Evolutionary conservation across 495 filamentous ascomycete genomes (phyloP).

Genomic region (Friedmanniomyces endolithicus): DNA sequence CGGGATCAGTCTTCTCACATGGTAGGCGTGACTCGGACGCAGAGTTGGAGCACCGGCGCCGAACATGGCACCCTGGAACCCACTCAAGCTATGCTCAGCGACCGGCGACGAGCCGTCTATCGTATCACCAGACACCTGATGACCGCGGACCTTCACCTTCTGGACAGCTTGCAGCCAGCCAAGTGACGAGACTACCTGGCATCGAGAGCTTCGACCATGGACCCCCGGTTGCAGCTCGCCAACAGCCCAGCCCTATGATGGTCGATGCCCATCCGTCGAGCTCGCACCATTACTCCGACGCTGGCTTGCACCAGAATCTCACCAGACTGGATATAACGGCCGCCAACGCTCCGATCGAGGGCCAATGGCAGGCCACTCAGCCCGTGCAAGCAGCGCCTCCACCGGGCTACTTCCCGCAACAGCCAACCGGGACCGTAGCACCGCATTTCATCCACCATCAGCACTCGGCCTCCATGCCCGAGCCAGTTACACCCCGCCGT

Average conservation of each 20-base stretch:
- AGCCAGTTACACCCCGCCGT: slow-evolving; percentile 42
- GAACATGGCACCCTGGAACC: slow-evolving; percentile 83
- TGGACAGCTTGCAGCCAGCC: slow-evolving; percentile 38
- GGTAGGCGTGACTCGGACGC: slow-evolving; percentile 54
- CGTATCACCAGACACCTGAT: slow-evolving; percentile 48
- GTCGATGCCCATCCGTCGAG: slow-evolving; percentile 26
- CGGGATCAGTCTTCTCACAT: slow-evolving; percentile 49
- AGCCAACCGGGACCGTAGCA: slow-evolving; percentile 18
- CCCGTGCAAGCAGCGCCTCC: slow-evolving; percentile 27
- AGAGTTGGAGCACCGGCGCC: slow-evolving; percentile 65
- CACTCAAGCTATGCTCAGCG: slow-evolving; percentile 41
- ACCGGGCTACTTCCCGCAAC: slow-evolving; percentile 20
- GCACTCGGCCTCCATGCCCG: slow-evolving; percentile 17
- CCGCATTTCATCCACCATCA: slow-evolving; percentile 12
- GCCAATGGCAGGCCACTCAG: slow-evolving; percentile 13
- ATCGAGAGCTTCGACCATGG: slow-evolving; percentile 83
- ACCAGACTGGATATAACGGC: slow-evolving; percentile 59
- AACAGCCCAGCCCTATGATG: slow-evolving; percentile 33
- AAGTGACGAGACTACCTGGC: slow-evolving; percentile 58
- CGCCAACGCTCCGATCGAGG: slow-evolving; percentile 32
- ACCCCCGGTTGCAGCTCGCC: slow-evolving; percentile 40
- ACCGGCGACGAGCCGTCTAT: slow-evolving; percentile 48
- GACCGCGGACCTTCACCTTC: slow-evolving; percentile 42
- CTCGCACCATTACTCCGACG: slow-evolving; percentile 46
- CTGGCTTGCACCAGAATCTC: slow-evolving; percentile 58